A percentile compares a stretch with the other conserved stretches of the same genome.
Conservation (phyloP, 2,329 filamentous ascomycete species). For the Bertia moriformis region DNA sequence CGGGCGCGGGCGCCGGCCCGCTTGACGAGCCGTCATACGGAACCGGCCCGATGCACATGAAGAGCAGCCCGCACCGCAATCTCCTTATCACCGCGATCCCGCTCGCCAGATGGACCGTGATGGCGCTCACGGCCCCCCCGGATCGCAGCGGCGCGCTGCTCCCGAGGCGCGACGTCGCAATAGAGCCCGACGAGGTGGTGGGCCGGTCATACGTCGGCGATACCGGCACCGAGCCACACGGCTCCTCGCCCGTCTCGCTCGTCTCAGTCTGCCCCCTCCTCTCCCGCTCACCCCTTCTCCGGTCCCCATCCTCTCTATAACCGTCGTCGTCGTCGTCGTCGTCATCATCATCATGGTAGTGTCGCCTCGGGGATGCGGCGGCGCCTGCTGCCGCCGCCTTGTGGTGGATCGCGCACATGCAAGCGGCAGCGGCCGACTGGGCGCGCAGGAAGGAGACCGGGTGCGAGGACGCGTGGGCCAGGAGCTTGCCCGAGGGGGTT, state of each 20-base stretch:
- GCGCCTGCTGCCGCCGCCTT: no score
- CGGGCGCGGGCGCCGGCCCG: no score
- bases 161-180: no score
- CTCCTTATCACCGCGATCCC: slow-evolving; percentile 43
- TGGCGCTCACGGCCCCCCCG: slow-evolving; percentile 13
- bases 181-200: slow-evolving; percentile 3
- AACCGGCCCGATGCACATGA: slow-evolving; percentile 41
- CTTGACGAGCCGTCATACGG: slow-evolving; percentile 6
- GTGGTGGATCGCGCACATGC: slow-evolving; percentile 40
- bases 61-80: slow-evolving; percentile 42
- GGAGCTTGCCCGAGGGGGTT: slow-evolving; percentile 45
- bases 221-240: background rate
- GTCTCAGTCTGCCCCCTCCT: no score
- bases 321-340: slow-evolving; percentile 8
- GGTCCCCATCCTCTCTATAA: slow-evolving; percentile 3
- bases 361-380: slow-evolving; percentile 4
- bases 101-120: slow-evolving; percentile 39
- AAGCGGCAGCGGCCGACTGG: slow-evolving; percentile 49
- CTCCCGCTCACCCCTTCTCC: background rate
- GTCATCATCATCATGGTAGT: slow-evolving; percentile 7
- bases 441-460: slow-evolving; percentile 42
- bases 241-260: no score
- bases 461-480: slow-evolving; percentile 42
- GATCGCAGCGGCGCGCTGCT: no score
- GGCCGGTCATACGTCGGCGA: background rate